A percentile compares a stretch with the other conserved stretches of the same genome.
These are phyloP conservation scores for Penicillium sp. DNA, from an alignment of 2,329 filamentous ascomycete species.

Conservation along the genomic window DNA sequence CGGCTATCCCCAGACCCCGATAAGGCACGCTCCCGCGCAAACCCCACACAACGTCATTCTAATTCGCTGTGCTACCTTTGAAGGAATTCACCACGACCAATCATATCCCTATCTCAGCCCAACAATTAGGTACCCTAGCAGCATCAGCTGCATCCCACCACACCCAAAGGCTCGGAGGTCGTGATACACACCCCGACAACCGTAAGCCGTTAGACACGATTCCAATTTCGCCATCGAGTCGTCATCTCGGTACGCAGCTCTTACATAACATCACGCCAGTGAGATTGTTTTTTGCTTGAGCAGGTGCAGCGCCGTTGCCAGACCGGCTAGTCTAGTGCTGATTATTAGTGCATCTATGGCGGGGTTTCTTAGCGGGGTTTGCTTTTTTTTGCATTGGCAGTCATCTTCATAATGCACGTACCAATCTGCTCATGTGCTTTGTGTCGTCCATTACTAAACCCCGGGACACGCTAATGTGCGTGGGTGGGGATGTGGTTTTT, in stretches of 20 bases:
- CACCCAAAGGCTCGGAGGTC: slow-evolving; percentile 16
- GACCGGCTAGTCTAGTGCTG: slow-evolving; percentile 18
- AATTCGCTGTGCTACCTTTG: slow-evolving; percentile 18
- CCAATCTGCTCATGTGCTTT: background rate
- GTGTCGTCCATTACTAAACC: background rate
- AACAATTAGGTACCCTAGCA: too few species aligned
- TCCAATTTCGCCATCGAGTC: slow-evolving; percentile 31
- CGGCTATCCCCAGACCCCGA: background rate
- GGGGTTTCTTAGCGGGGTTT: background rate
- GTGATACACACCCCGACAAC: slow-evolving; percentile 27
- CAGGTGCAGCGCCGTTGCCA: slow-evolving; percentile 16
- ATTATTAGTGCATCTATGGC: slow-evolving; percentile 18
- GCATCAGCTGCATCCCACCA: slow-evolving; percentile 16
- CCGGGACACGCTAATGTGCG: too few species aligned
- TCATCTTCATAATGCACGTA: background rate
- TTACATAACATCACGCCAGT: slow-evolving; percentile 28
- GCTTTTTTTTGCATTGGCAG: slow-evolving; percentile 3
- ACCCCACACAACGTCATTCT: slow-evolving; percentile 36
- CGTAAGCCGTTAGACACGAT: slow-evolving; percentile 30
- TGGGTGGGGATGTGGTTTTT: background rate
- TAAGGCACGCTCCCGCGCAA: slow-evolving; percentile 19
- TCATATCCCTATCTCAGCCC: slow-evolving; percentile 22
- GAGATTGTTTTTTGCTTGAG: slow-evolving; percentile 20
- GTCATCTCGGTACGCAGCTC: slow-evolving; percentile 31
- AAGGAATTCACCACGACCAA: slow-evolving; percentile 26